Conservation (phyloP, 345 rosid genomes). For the Gossypium herbaceum region DNA sequence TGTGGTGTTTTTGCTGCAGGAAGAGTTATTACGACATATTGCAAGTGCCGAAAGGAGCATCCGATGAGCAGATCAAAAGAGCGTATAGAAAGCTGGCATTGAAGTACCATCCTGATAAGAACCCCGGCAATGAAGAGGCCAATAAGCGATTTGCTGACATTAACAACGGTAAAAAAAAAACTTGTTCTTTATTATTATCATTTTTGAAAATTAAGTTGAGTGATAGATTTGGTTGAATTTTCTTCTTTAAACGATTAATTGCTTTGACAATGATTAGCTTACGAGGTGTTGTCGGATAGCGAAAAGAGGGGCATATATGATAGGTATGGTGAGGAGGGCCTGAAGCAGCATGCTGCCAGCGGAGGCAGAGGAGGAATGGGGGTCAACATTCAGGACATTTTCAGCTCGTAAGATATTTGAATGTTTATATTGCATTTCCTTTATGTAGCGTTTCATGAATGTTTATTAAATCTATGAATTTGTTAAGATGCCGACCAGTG, state of each 20-base stretch:
- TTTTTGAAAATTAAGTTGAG: background rate
- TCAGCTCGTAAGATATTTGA: constrained; percentile 41
- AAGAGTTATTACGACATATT: constrained; percentile 88
- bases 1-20: constrained; percentile 34
- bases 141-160: constrained; percentile 85
- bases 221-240: background rate
- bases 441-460: background rate
- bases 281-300: constrained; percentile 86
- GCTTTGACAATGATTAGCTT: constrained; percentile 43
- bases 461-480: too few species aligned
- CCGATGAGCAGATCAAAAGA: constrained; percentile 97
- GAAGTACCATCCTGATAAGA: constrained; percentile 99
- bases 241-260: background rate
- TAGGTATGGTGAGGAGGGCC: constrained; percentile 91
- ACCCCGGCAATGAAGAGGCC: constrained; percentile 97
- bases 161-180: constrained; percentile 54
- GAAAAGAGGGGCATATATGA: constrained; percentile 87
- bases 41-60: constrained; percentile 89
- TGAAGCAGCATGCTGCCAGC: constrained; percentile 82
- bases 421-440: too few species aligned
- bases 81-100: constrained; percentile 94
- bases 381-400: constrained; percentile 54
- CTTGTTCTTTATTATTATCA: background rate
- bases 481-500: too few species aligned
- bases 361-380: constrained; percentile 89